phyloP scores from a whole-genome alignment of 2,329 filamentous ascomycete genomes.

The Aphanoascus verrucosus region DNA sequence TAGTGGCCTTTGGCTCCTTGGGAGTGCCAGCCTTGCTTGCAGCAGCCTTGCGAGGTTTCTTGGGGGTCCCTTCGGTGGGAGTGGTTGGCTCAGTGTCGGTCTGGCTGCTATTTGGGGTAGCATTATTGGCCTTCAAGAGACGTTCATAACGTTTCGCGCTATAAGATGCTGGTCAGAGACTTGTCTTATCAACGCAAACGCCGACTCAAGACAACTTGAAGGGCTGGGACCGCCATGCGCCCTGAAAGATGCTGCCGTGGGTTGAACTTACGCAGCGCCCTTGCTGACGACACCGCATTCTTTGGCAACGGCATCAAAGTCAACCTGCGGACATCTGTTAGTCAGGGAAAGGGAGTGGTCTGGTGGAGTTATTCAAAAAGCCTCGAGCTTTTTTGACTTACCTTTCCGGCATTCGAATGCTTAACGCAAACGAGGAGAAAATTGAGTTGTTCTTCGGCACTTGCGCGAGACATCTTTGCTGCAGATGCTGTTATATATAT shows the following conservation, averaged over 20 bases:
- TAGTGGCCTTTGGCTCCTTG: slow-evolving; percentile 13
- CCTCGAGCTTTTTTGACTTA: slow-evolving; percentile 26
- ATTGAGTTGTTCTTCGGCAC: slow-evolving; percentile 49
- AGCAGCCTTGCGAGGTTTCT: slow-evolving; percentile 20
- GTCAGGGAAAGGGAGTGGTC: background rate
- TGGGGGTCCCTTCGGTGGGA: slow-evolving; percentile 20
- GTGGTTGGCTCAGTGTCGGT: slow-evolving; percentile 8
- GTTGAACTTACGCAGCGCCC: slow-evolving; percentile 56
- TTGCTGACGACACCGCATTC: slow-evolving; percentile 55
- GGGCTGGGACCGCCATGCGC: background rate
- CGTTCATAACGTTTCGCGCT: slow-evolving; percentile 60
- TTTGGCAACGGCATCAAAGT: slow-evolving; percentile 54
- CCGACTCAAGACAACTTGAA: background rate
- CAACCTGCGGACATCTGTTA: slow-evolving; percentile 39
- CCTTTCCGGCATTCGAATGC: slow-evolving; percentile 50
- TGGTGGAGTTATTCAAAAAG: background rate
- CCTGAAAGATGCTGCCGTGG: no score
- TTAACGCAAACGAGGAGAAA: slow-evolving; percentile 59
- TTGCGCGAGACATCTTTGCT: slow-evolving; percentile 39
- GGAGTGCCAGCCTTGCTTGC: slow-evolving; percentile 17
- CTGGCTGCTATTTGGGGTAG: slow-evolving; percentile 24
- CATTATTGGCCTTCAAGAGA: slow-evolving; percentile 50
- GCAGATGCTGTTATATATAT: background rate
- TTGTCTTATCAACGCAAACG: background rate
- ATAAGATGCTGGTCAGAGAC: slow-evolving; percentile 6